Conservation (phyloP, 208 protist genomes). For the Trypanosoma rangeli region DNA sequence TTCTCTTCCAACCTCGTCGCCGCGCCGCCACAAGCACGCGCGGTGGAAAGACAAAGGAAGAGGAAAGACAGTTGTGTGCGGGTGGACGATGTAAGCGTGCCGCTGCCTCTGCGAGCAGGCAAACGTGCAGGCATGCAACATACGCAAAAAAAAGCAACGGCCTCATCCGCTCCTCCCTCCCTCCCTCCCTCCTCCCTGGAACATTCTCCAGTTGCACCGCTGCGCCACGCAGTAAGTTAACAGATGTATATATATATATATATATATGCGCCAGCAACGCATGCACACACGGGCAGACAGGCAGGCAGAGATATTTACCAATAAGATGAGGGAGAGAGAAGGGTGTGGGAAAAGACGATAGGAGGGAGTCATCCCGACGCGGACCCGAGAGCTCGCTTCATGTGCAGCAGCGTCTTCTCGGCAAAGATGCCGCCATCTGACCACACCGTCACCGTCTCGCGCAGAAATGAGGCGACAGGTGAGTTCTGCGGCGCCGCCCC, state of each 20-base stretch:
- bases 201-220: too few relatives aligned
- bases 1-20: too few relatives aligned
- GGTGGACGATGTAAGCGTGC: too few relatives aligned
- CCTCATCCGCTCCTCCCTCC: neutral
- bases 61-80: too few relatives aligned
- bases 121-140: neutral
- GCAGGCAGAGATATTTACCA: too few relatives aligned
- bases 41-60: too few relatives aligned
- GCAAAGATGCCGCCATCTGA: neutral
- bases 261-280: neutral
- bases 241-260: too few relatives aligned
- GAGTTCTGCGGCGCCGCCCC: slow-evolving; percentile 5
- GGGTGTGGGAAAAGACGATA: neutral
- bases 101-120: too few relatives aligned
- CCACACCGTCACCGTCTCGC: slow-evolving; percentile 18
- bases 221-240: too few relatives aligned
- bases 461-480: slow-evolving; percentile 10
- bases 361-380: neutral
- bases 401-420: neutral
- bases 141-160: neutral
- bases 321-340: slow-evolving; percentile 1
- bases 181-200: too few relatives aligned
- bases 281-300: neutral
- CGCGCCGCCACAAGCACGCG: too few relatives aligned
- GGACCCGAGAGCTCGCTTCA: slow-evolving; percentile 9